Conservation (phyloP, 257 asterid species). For the Solanum piurae region DNA sequence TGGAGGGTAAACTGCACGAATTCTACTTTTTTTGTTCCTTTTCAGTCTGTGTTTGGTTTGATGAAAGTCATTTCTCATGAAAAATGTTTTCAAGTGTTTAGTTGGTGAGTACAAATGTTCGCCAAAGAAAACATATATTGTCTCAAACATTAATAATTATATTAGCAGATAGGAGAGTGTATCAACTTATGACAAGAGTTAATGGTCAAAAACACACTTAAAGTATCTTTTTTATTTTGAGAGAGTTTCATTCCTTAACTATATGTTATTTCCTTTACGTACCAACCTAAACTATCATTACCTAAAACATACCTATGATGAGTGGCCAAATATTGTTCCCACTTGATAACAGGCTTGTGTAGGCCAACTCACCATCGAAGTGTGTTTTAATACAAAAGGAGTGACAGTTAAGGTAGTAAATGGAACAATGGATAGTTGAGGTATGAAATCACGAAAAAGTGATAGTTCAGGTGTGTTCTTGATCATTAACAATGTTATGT, state of each 20-base stretch:
- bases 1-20: conserved; percentile 36
- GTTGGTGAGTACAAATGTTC: background rate
- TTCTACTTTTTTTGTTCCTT: background rate
- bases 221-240: background rate
- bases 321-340: background rate
- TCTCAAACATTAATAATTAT: background rate
- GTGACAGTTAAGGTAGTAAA: background rate
- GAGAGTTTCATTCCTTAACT: background rate
- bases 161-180: background rate
- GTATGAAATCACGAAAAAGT: background rate
- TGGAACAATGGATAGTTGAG: background rate
- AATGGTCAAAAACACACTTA: background rate
- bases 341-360: background rate
- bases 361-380: background rate
- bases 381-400: background rate
- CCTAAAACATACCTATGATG: background rate
- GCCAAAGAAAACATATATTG: background rate
- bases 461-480: background rate
- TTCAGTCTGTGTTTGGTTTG: background rate
- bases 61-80: background rate
- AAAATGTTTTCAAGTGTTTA: background rate
- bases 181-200: background rate
- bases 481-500: background rate
- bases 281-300: background rate
- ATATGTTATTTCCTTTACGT: background rate